Evolutionary conservation across 2,329 filamentous ascomycete genomes (phyloP), one percentile per base, ranked within the genome.

Genomic region (Curvularia lunata): DNA sequence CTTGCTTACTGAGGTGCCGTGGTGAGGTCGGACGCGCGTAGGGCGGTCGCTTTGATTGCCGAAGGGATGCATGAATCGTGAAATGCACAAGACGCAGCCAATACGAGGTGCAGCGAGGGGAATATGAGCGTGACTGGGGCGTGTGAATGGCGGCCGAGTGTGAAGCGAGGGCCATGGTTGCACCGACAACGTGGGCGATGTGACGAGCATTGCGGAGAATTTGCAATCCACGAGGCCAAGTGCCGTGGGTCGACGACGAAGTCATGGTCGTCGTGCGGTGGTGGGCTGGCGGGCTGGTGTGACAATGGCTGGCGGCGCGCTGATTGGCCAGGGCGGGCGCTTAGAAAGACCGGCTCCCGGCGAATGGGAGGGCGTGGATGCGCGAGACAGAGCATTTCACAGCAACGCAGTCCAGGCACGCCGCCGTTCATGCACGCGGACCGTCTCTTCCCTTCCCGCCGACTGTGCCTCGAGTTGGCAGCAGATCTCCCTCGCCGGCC

Each of bases 401-500:
- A 41, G 8, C 28, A 30, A 30, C 12, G 18, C 38, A 30, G 10
- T 53, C 58, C 61, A 67, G 55, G 59, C 61, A n/a, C n/a, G 58
- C 27, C 19, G 32, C 30, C 48, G 41, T 64, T 64, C 52, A 64
- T 68, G 63, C 66, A 69, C 61, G 64, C 66, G 63, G 64, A 56
- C 59, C 62, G 63, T 61, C 57, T 63, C 58, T 41, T 67, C 64
- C 59, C 58, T 41, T 67, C 64, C 59, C 65, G 65, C 58, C 9
- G 46, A 67, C 68, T 62, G 63, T 69, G 68, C 66, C 66, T 28
- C 64, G 48, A 51, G 43, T 48, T 53, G 40, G 63, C 63, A 62
- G 54, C 47, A 54, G 46, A 57, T 54, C 37, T 10, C 43, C 28
- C 25, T 48, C 52, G 42, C 27, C 45, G 45, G 47, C 28, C 9